phyloP scores from a whole-genome alignment of 768 basidiomycete species.

The Porphyrellus cyaneotinctus region DNA sequence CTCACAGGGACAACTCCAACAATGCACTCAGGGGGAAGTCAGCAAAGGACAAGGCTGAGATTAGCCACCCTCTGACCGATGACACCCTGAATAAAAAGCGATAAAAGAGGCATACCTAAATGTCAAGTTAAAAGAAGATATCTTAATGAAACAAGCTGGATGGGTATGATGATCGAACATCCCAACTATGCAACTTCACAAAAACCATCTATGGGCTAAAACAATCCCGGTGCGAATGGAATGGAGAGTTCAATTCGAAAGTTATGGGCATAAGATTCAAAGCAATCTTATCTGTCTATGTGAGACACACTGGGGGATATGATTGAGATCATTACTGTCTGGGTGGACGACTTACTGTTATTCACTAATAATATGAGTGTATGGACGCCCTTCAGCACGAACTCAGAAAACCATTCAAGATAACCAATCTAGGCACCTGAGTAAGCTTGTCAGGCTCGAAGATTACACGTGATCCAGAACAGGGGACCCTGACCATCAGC shows the following conservation, averaged over 20 bases:
- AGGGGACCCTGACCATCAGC: not conserved
- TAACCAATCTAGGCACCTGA: too few relatives aligned
- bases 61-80: too few relatives aligned
- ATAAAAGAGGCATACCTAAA: constrained; percentile 31
- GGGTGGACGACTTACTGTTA: not conserved
- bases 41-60: too few relatives aligned
- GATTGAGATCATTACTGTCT: not conserved
- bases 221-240: not conserved
- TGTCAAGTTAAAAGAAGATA: constrained; percentile 28
- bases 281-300: not conserved
- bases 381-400: not conserved
- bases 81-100: too few relatives aligned
- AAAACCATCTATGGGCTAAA: not conserved
- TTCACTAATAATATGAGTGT: not conserved
- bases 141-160: constrained; percentile 4
- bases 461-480: not conserved
- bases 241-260: not conserved
- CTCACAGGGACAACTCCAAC: too few relatives aligned
- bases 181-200: not conserved
- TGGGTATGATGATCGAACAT: not conserved
- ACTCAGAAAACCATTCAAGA: too few relatives aligned
- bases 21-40: too few relatives aligned
- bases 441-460: not conserved
- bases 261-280: not conserved
- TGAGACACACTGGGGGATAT: not conserved